Conservation (phyloP, 1,284 basidiomycete species). For the Ganoderma leucocontextum region DNA sequence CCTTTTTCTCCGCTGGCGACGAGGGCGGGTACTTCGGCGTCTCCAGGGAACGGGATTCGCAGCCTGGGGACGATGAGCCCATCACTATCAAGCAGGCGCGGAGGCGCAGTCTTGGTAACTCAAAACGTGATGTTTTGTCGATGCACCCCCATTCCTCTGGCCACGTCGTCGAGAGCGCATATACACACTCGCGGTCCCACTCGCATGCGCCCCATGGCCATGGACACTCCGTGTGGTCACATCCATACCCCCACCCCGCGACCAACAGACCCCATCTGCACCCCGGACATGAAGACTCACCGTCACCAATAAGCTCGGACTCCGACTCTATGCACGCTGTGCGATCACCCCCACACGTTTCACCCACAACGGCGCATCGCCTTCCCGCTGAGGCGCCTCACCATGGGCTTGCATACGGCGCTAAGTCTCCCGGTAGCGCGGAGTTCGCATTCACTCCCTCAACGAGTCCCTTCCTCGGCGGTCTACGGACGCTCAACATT, state of each 20-base stretch:
- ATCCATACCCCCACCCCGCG: slow-evolving; percentile 51
- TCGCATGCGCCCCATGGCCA: slow-evolving; percentile 36
- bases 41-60: slow-evolving; percentile 48
- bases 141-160: slow-evolving; percentile 53
- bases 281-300: slow-evolving; percentile 61
- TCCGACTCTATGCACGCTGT: slow-evolving; percentile 57
- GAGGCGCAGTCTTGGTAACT: slow-evolving; percentile 52
- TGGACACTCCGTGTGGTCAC: slow-evolving; percentile 44
- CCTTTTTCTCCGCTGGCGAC: slow-evolving; percentile 50
- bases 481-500: slow-evolving; percentile 78
- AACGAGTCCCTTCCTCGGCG: slow-evolving; percentile 86
- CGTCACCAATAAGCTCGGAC: slow-evolving; percentile 74
- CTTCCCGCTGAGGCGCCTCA: slow-evolving; percentile 34
- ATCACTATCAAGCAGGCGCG: slow-evolving; percentile 41
- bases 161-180: slow-evolving; percentile 48
- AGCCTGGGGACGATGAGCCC: slow-evolving; percentile 41
- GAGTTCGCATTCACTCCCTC: slow-evolving; percentile 62
- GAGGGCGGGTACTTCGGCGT: slow-evolving; percentile 52
- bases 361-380: slow-evolving; percentile 27
- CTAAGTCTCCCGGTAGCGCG: slow-evolving; percentile 24
- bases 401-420: slow-evolving; percentile 26
- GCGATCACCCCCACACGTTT: slow-evolving; percentile 36
- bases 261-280: slow-evolving; percentile 48
- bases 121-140: slow-evolving; percentile 36
- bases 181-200: slow-evolving; percentile 31